These are phyloP conservation scores for Coccomyxa sp. DNA, from an alignment of 139 green algal genomes.

Conservation along the genomic window DNA sequence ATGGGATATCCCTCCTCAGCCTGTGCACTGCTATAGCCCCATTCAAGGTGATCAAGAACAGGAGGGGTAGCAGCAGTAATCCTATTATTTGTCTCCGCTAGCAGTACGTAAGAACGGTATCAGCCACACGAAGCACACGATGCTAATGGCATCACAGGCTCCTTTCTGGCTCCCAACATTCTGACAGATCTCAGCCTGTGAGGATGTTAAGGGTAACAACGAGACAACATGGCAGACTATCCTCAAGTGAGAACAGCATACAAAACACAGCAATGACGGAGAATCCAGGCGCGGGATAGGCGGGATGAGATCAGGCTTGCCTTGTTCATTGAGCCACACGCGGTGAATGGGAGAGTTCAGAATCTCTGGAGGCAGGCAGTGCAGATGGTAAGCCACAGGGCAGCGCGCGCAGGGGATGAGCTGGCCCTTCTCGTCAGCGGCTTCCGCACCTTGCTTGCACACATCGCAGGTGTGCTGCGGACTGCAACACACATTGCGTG, in stretches of 20 bases:
- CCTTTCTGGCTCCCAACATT: not conserved
- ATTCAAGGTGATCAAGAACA: too few relatives aligned
- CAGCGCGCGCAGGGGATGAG: constrained; percentile 51
- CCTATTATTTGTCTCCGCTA: too few relatives aligned
- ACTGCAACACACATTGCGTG: constrained; percentile 11
- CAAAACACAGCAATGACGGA: too few relatives aligned
- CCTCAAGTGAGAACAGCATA: not conserved
- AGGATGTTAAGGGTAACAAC: not conserved
- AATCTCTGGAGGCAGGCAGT: constrained; percentile 35
- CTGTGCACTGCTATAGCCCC: too few relatives aligned
- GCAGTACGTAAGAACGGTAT: too few relatives aligned
- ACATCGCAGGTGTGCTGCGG: constrained; percentile 30
- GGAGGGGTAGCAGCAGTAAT: too few relatives aligned
- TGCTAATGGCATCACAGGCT: too few relatives aligned
- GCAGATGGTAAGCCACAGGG: constrained; percentile 43
- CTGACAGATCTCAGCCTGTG: not conserved
- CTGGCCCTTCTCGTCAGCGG: constrained; percentile 8
- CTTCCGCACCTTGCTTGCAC: not conserved
- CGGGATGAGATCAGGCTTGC: not conserved
- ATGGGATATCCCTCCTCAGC: not conserved
- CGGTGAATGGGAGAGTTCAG: not conserved
- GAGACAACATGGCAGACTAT: not conserved
- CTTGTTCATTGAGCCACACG: constrained; percentile 14
- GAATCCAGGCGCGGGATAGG: not conserved
- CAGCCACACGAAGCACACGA: too few relatives aligned